These are phyloP conservation scores for Coemansia sp. DNA, from an alignment of 192 early-diverging fungal species.

Conservation along the genomic window DNA sequence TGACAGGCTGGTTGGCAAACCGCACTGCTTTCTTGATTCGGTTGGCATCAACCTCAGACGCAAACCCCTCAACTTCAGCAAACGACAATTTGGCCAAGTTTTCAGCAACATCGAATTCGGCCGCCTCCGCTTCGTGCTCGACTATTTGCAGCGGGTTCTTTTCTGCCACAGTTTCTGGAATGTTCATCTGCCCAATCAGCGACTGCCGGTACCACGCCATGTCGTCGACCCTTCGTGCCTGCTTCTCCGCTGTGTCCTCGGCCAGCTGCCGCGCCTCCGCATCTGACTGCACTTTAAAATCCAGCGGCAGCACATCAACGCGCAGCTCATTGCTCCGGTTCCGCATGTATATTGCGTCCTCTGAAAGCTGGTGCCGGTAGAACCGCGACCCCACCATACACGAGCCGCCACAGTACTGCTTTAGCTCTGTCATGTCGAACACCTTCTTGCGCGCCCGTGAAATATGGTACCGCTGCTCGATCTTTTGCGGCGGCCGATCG, in stretches of 20 bases:
- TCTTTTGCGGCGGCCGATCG: slow-evolving; percentile 16
- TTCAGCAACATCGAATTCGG: slow-evolving; percentile 18
- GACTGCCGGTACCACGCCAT: slow-evolving; percentile 31
- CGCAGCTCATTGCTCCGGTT: slow-evolving; percentile 12
- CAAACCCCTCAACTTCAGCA: slow-evolving; percentile 53
- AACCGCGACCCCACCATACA: slow-evolving; percentile 77
- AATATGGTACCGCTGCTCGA: slow-evolving; percentile 60
- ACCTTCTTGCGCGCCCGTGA: slow-evolving; percentile 72
- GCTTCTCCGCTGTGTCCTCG: neutral
- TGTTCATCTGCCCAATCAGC: slow-evolving; percentile 38
- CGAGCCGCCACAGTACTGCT: slow-evolving; percentile 65
- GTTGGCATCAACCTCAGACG: slow-evolving; percentile 25
- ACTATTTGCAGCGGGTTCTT: slow-evolving; percentile 34
- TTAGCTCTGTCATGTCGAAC: slow-evolving; percentile 69
- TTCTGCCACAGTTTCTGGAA: slow-evolving; percentile 22
- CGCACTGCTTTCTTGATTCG: slow-evolving; percentile 29
- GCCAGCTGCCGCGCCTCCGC: neutral
- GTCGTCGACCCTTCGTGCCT: neutral
- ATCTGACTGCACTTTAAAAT: neutral
- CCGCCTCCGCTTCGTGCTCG: slow-evolving; percentile 15
- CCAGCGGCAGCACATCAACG: slow-evolving; percentile 24
- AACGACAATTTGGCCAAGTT: slow-evolving; percentile 27
- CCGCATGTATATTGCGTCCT: slow-evolving; percentile 74
- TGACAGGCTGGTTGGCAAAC: neutral
- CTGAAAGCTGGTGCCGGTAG: slow-evolving; percentile 66